Evolutionary conservation across 768 basidiomycete genomes (phyloP), one percentile per base, ranked within the genome.

Genomic region (Pisolithus microcarpus): DNA sequence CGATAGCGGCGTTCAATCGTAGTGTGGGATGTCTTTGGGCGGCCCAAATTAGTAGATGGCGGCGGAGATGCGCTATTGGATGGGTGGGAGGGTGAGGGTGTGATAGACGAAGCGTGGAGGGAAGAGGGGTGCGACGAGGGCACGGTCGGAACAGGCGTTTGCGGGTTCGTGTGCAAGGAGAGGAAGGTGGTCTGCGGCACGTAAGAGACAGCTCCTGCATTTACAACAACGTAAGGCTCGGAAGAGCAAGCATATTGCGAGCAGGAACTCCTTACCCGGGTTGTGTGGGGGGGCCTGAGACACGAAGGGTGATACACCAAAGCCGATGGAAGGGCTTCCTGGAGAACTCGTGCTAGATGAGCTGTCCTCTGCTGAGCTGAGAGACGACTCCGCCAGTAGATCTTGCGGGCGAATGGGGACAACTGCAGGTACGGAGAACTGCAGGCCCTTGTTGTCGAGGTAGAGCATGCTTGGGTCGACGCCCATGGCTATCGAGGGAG

Each of bases 1-100:
- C 90, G 84, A 65, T 92, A 92, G 38, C 90, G 78, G 9, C 90
- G 78, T 67, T 92, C 90, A 53, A 92, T 91, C 19, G 89, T 91
- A 4, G 90, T 92, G 62, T 92, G 90, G 58, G 85, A 86, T 0
- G 90, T 91, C 70, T 91, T 92, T n/a, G 56, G 66, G 50, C 52
- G 65, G 34, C 26, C 60, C 11, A 50, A 57, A 18, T 54, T 42
- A 21, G 54, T 23, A 38, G 56, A 26, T 50, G 52, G 15, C 30
- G 38, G 34, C 57, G 48, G 58, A 61, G 42, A 56, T 42, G 24
- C 58, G 63, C 28, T 44, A 2, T 44, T 1, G 59, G 62, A 28
- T 62, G 62, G 16, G 61, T 52, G 18, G 56, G 62, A 60, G n/a
- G 62, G 56, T 5, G 61, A 72, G 9, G 76, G 72, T 21, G 74